Evolutionary conservation across 1,284 basidiomycete genomes (phyloP), one percentile per base, ranked within the genome.

Genomic region (Xerocomus minutiporus): DNA sequence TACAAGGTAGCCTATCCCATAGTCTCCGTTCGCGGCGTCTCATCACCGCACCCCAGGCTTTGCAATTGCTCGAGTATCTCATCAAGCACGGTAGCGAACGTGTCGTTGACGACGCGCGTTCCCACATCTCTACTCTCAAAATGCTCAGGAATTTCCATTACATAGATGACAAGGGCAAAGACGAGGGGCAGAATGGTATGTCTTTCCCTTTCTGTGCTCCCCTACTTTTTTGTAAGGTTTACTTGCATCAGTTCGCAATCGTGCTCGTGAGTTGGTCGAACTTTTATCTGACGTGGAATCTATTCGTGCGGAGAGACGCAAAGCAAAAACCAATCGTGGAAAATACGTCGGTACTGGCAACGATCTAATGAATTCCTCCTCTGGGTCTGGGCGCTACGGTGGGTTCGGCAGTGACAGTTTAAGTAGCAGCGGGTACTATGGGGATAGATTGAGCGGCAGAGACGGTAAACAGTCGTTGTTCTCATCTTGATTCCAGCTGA

Each of bases 101-200:
- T 42, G 97, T 99, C 3, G 93, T 99, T 15, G 96, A 99, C 65
- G 96, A 99, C 71, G 93, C 97, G 3, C 82, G 96, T 53, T 90
- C 93, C 1, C 97, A 99, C 68, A 78, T 98, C 20, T 88, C 91
- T 38, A 97, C 95, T 28, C 84, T 99, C 69, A 98, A 98, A 76
- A 98, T 99, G 89, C 82, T 99, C 8, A 79, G 95, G 56, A 97
- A 88, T 67, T 99, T 99, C 74, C 97, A 99, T 69, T 98, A 97
- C 71, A 93, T 97, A 53, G 97, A 99, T 63, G 96, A 99, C 61
- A 97, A 96, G 73, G 94, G 93, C 54, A 99, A 99, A 71, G 97
- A 99, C 66, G 93, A 99, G 71, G 96, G 96, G n/a, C 83, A 97
- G 63, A 99, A 99, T 63, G 92, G 93, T 93, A 62, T 35, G 82